phyloP scores from a whole-genome alignment of 2,329 filamentous ascomycete species.

The Ophiosphaerella narmari region DNA sequence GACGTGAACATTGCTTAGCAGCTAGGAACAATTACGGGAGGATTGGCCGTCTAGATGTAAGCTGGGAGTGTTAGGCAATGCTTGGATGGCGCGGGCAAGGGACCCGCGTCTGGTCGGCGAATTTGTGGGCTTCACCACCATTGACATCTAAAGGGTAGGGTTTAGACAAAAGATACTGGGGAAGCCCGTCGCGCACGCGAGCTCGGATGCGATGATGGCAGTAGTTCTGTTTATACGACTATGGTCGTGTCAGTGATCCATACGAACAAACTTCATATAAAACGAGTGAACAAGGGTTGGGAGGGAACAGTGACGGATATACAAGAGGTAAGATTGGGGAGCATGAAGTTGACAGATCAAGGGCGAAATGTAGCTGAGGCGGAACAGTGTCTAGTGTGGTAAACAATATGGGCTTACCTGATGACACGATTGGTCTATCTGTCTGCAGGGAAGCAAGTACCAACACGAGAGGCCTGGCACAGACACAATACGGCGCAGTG shows the following conservation, averaged over 20 bases:
- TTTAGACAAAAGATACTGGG: conserved; percentile 22
- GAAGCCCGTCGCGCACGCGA: conserved; percentile 31
- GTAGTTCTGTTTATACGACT: conserved; percentile 13
- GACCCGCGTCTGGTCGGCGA: conserved; percentile 33
- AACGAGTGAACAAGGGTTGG: conserved; percentile 14
- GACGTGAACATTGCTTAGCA: conserved; percentile 41
- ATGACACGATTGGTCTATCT: conserved; percentile 30
- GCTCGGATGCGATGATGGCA: conserved; percentile 24
- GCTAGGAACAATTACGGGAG: conserved; percentile 12
- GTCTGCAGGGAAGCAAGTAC: conserved; percentile 28
- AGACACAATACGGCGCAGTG: conserved; percentile 18
- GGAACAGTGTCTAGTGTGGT: conserved; percentile 23
- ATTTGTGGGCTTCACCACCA: conserved; percentile 30
- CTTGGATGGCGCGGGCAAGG: conserved; percentile 25
- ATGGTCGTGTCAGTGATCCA: conserved; percentile 31
- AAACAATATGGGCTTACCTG: conserved; percentile 42
- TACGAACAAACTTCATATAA: conserved; percentile 24
- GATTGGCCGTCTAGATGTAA: conserved; percentile 10
- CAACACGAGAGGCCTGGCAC: conserved; percentile 31
- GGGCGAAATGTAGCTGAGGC: conserved; percentile 22
- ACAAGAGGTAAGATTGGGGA: conserved; percentile 10
- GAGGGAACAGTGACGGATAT: conserved; percentile 12
- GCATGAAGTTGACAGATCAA: conserved; percentile 10
- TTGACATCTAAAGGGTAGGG: conserved; percentile 18
- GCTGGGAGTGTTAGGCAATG: conserved; percentile 29